Evolutionary conservation across 768 basidiomycete genomes (phyloP).

Genomic region (Hericium coralloides): DNA sequence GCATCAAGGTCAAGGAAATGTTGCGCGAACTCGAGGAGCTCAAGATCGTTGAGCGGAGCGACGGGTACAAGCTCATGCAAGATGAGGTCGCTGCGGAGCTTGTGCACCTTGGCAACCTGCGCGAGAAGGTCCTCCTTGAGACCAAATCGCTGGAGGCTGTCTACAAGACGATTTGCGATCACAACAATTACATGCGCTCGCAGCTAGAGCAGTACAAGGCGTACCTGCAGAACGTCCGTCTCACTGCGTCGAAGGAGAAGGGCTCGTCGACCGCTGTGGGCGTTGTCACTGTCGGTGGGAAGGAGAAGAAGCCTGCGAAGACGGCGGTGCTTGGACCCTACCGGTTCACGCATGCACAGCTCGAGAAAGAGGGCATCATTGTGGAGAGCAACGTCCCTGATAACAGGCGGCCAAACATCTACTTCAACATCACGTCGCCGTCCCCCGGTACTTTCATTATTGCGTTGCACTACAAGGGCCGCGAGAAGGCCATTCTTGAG

Average conservation of each 20-base stretch:
- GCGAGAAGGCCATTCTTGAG: constrained; percentile 98
- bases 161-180: constrained; percentile 99
- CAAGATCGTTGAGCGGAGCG: constrained; percentile 71
- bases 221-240: constrained; percentile 93
- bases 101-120: constrained; percentile 89
- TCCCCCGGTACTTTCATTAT: constrained; percentile 99
- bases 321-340: constrained; percentile 88
- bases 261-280: constrained; percentile 84
- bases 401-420: constrained; percentile 97
- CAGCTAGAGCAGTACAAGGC: constrained; percentile 99
- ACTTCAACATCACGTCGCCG: constrained; percentile 98
- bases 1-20: constrained; percentile 99
- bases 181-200: constrained; percentile 92
- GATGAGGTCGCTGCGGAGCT: constrained; percentile 96
- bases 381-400: constrained; percentile 99
- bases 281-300: constrained; percentile 91
- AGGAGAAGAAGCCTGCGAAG: constrained; percentile 90
- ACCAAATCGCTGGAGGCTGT: constrained; percentile 91
- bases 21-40: constrained; percentile 89
- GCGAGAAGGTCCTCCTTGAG: constrained; percentile 92
- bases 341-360: constrained; percentile 93
- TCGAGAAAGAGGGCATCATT: constrained; percentile 99
- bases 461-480: constrained; percentile 95
- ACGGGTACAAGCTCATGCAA: constrained; percentile 92
- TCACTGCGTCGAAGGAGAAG: constrained; percentile 84